Conservation (phyloP, 495 filamentous ascomycete species). For the Lepraria neglecta region DNA sequence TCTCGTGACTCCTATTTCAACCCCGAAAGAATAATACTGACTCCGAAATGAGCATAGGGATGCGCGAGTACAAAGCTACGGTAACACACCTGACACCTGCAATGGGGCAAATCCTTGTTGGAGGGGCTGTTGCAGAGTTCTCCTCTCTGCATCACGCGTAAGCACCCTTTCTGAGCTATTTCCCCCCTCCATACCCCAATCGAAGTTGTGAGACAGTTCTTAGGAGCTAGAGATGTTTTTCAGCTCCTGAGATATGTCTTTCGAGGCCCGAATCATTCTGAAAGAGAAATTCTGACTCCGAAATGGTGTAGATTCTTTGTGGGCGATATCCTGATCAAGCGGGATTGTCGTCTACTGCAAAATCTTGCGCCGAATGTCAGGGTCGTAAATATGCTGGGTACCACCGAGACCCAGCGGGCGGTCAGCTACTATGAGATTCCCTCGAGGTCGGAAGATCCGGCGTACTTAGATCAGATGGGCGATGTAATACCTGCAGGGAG, state of each 20-base stretch:
- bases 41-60: slow-evolving; percentile 35
- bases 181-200: too few species aligned
- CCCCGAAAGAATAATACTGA: too few species aligned
- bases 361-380: slow-evolving; percentile 59
- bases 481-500: slow-evolving; percentile 79
- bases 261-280: too few species aligned
- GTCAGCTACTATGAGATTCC: slow-evolving; percentile 86
- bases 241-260: too few species aligned
- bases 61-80: slow-evolving; percentile 69
- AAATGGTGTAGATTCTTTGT: slow-evolving; percentile 51
- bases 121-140: slow-evolving; percentile 72
- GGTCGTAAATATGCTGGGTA: slow-evolving; percentile 19
- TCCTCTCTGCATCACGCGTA: slow-evolving; percentile 63
- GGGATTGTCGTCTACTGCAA: slow-evolving; percentile 75
- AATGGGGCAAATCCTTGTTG: slow-evolving; percentile 92
- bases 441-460: slow-evolving; percentile 57
- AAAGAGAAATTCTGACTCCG: too few species aligned
- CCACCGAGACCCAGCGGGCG: slow-evolving; percentile 40
- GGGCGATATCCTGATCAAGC: slow-evolving; percentile 82
- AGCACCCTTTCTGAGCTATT: too few species aligned
- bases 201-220: too few species aligned
- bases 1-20: too few species aligned
- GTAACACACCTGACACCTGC: slow-evolving; percentile 87
- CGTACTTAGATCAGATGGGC: slow-evolving; percentile 62
- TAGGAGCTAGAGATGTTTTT: too few species aligned